Evolutionary conservation across 495 filamentous ascomycete genomes (phyloP).

Genomic region (Hypoxylon crocopeplum): DNA sequence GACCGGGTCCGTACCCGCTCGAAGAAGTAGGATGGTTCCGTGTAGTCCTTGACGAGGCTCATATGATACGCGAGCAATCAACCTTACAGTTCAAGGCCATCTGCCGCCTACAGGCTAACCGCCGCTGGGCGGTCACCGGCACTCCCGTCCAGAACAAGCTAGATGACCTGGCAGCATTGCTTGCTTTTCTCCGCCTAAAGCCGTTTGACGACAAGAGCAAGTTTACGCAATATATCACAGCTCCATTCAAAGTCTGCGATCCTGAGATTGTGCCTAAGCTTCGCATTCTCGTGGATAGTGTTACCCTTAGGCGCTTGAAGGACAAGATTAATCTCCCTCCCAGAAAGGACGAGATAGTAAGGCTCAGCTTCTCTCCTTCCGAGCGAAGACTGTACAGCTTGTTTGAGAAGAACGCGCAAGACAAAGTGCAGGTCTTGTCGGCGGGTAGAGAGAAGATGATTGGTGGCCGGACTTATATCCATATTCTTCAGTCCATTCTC

Average conservation of each 20-base stretch:
- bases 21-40: conserved; percentile 88
- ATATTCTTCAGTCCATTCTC: conserved; percentile 88
- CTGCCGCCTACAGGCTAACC: conserved; percentile 78
- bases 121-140: conserved; percentile 95
- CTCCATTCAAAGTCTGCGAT: conserved; percentile 81
- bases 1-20: conserved; percentile 68
- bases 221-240: conserved; percentile 79
- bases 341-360: conserved; percentile 73
- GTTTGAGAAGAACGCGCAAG: conserved; percentile 60
- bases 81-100: conserved; percentile 83
- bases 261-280: conserved; percentile 83
- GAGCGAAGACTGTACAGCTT: conserved; percentile 63
- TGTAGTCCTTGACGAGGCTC: conserved; percentile 94
- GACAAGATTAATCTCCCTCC: conserved; percentile 84
- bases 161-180: conserved; percentile 87
- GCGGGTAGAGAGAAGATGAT: conserved; percentile 64
- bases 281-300: conserved; percentile 88
- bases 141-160: conserved; percentile 91
- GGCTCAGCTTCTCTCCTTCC: conserved; percentile 60
- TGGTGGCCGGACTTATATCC: conserved; percentile 83
- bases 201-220: conserved; percentile 82
- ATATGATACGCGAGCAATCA: conserved; percentile 85
- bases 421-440: conserved; percentile 59
- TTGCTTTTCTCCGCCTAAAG: conserved; percentile 83
- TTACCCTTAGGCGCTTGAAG: conserved; percentile 91